Evolutionary conservation across 371 early-diverging fungal species (phyloP), one percentile per base, ranked within the genome.

Genomic region (Mucor lusitanicus): DNA sequence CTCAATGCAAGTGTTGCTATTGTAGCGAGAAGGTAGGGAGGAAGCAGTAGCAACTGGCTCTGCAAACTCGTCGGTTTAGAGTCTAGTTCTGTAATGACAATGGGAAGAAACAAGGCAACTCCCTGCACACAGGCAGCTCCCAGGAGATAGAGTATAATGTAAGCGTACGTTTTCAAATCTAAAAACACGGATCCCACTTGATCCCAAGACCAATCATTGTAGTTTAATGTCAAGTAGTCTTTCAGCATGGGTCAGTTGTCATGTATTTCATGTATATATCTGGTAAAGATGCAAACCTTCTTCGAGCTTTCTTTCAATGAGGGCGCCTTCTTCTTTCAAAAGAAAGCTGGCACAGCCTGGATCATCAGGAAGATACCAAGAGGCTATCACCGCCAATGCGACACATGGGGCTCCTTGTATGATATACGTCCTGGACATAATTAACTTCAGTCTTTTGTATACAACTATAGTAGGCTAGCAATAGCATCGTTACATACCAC

Each of bases 321-420:
- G 60, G 5, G 60, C 46, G 19, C 66, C 66, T 61, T 81, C 75
- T 35, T 71, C 69, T 17, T 44, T 55, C 9, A 71, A 62, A 9
- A 81, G 55, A 69, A 72, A 77, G 19, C 39, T 56, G n/a, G 56
- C 32, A 17, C n/a, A 32, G 6, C 33, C n/a, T 32, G 32, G 32
- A n/a, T 32, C n/a, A 17, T 55, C 19, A 30, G 28, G 32, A 6
- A 55, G 56, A 30, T 55, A 32, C 56, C 32, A 55, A 32, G 32
- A 50, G 12, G 50, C 50, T 30, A 55, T 55, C 8, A 55, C 28
- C 32, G 28, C 32, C 17, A 55, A 19, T 30, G 56, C 32, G 23
- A 87, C 79, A 1, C 87, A 85, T 0, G 86, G 86, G 19, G 75
- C 67, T 7, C 85, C 87, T 72, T 86, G 87, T 28, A 84, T 75